Evolutionary conservation across 192 early-diverging fungal species (phyloP).

Genomic region (Chytriomyces confervae): DNA sequence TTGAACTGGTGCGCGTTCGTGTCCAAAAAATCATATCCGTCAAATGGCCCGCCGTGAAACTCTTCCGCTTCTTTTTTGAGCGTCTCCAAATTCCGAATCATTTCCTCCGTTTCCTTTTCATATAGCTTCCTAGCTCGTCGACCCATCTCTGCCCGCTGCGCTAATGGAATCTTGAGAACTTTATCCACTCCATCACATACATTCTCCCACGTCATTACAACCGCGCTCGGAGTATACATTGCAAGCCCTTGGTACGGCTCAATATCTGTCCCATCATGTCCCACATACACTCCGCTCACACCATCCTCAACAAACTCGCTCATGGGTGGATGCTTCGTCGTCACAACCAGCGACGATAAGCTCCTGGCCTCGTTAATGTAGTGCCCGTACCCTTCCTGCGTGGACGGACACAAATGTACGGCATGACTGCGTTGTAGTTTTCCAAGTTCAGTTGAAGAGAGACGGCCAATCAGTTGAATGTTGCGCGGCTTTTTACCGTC

Average conservation of each 20-base stretch:
- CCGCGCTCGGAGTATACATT: no score
- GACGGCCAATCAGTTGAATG: background rate
- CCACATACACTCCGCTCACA: background rate
- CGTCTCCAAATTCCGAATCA: slow-evolving; percentile 1
- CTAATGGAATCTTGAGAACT: slow-evolving; percentile 4
- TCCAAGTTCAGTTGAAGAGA: background rate
- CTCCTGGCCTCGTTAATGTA: slow-evolving; percentile 29
- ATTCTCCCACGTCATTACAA: no score
- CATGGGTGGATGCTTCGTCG: slow-evolving; percentile 28
- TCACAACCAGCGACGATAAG: slow-evolving; percentile 5
- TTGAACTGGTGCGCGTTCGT: no score
- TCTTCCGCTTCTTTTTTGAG: background rate
- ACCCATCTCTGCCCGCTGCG: slow-evolving; percentile 3
- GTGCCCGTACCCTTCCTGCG: slow-evolving; percentile 30
- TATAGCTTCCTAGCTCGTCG: background rate
- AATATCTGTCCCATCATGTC: no score
- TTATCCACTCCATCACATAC: slow-evolving; percentile 15
- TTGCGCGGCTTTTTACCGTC: background rate
- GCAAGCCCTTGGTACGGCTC: no score
- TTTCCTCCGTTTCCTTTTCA: background rate
- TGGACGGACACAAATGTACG: slow-evolving; percentile 24
- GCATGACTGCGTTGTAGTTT: background rate
- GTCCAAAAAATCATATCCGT: no score
- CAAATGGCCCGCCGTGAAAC: background rate
- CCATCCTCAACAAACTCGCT: slow-evolving; percentile 27